A percentile compares a stretch with the other conserved stretches of the same genome.
Conservation (phyloP, 352 stramenopile species). For the Halophytophthora polymorphica region DNA sequence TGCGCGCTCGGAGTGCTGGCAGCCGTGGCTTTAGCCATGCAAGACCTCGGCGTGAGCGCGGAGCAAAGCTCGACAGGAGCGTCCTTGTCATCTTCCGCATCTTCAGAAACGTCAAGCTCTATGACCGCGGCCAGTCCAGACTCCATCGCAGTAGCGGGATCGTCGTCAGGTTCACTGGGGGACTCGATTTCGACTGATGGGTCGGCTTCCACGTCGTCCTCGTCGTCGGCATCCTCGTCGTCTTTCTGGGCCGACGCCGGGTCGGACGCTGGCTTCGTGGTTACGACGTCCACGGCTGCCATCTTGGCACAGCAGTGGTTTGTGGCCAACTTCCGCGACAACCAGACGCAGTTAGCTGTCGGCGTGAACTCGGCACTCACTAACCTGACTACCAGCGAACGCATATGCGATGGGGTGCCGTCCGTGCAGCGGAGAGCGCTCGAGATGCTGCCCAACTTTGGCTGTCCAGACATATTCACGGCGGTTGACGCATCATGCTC, state of each 20-base stretch:
- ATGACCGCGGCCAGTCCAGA: no score
- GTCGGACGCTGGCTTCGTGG: slow-evolving; percentile 19
- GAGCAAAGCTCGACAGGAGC: no score
- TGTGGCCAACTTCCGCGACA: slow-evolving; percentile 20
- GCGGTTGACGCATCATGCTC: slow-evolving; percentile 27
- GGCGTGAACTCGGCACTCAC: slow-evolving; percentile 19
- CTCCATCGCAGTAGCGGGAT: no score
- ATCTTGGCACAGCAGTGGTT: no score
- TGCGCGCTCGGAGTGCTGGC: no score
- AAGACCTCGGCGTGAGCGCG: no score
- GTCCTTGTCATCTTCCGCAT: no score
- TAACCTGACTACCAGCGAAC: slow-evolving; percentile 19
- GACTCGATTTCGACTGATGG: no score
- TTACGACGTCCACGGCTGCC: no score
- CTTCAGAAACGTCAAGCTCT: no score
- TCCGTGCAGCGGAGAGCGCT: slow-evolving; percentile 23
- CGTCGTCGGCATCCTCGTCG: slow-evolving; percentile 8
- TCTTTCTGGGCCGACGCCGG: slow-evolving; percentile 6
- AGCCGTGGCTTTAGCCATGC: no score
- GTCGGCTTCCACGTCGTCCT: background rate
- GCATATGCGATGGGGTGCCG: slow-evolving; percentile 25
- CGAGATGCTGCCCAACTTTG: slow-evolving; percentile 19
- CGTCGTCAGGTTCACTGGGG: slow-evolving; percentile 3
- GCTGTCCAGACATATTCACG: slow-evolving; percentile 32
- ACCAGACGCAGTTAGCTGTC: slow-evolving; percentile 30